phyloP scores from a whole-genome alignment of 1,284 basidiomycete genomes.

The Trametes versicolor region DNA sequence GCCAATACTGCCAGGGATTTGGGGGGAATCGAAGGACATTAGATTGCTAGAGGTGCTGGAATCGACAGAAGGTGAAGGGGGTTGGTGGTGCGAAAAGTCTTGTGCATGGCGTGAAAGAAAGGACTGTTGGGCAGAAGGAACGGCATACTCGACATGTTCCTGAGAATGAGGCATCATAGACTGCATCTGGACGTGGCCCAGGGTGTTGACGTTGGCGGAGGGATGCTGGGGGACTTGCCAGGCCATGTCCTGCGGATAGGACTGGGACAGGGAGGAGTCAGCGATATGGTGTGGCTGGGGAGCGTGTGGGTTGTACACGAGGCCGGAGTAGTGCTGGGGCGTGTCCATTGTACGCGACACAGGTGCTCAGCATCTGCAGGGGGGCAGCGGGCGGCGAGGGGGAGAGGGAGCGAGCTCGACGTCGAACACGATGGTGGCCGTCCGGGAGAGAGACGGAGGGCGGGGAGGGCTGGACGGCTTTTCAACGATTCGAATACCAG shows the following conservation, averaged over 20 bases:
- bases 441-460: slow-evolving; percentile 32
- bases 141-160: slow-evolving; percentile 48
- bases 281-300: slow-evolving; percentile 31
- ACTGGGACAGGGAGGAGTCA: slow-evolving; percentile 32
- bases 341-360: slow-evolving; percentile 37
- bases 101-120: slow-evolving; percentile 43
- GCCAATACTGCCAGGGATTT: slow-evolving; percentile 63
- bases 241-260: slow-evolving; percentile 35
- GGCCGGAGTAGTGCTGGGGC: slow-evolving; percentile 39
- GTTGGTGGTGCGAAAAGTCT: slow-evolving; percentile 33
- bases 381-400: slow-evolving; percentile 14
- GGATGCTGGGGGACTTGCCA: slow-evolving; percentile 38
- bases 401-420: slow-evolving; percentile 19
- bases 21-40: slow-evolving; percentile 47
- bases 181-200: slow-evolving; percentile 45
- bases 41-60: slow-evolving; percentile 42
- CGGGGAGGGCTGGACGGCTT: slow-evolving; percentile 27
- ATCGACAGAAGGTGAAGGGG: slow-evolving; percentile 43
- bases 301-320: slow-evolving; percentile 41
- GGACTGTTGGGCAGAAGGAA: slow-evolving; percentile 44
- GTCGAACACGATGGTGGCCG: slow-evolving; percentile 34
- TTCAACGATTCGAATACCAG: slow-evolving; percentile 26
- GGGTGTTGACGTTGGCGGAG: slow-evolving; percentile 36
- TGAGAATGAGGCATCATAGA: slow-evolving; percentile 42
- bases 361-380: slow-evolving; percentile 31